These are phyloP conservation scores for Penicillium coffeae DNA, from an alignment of 495 filamentous ascomycete species.

Conservation along the genomic window DNA sequence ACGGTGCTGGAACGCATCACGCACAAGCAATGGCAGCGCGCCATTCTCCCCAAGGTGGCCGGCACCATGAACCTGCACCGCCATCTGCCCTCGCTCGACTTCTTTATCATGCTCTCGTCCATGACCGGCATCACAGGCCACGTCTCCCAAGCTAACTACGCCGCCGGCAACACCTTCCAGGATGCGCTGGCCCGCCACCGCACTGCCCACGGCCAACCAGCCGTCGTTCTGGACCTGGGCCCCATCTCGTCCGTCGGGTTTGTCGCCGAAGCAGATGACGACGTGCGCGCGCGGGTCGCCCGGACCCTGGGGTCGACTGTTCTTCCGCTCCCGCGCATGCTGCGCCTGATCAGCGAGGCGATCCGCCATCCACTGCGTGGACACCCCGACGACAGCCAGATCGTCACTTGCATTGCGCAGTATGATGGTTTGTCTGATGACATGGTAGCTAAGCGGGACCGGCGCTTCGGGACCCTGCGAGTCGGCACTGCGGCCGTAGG, in stretches of 20 bases:
- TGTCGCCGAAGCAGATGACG: neutral
- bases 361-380: neutral
- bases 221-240: neutral
- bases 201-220: conserved; percentile 1
- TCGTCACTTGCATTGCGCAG: neutral
- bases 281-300: neutral
- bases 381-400: neutral
- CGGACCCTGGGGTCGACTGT: neutral
- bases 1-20: conserved; percentile 36
- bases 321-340: neutral
- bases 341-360: neutral
- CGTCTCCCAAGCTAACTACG: conserved; percentile 34
- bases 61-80: conserved; percentile 53
- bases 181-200: conserved; percentile 31
- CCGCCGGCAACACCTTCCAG: conserved; percentile 25
- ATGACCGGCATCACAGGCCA: conserved; percentile 28
- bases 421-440: neutral
- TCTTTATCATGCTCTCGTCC: conserved; percentile 43
- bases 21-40: conserved; percentile 25
- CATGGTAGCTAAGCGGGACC: neutral
- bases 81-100: conserved; percentile 37
- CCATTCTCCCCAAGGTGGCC: conserved; percentile 35
- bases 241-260: neutral
- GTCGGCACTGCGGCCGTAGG: neutral
- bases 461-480: neutral